A percentile compares a stretch with the other conserved stretches of the same genome.
phyloP scores from a whole-genome alignment of 768 basidiomycete genomes.

The Phanerochaete sordida region DNA sequence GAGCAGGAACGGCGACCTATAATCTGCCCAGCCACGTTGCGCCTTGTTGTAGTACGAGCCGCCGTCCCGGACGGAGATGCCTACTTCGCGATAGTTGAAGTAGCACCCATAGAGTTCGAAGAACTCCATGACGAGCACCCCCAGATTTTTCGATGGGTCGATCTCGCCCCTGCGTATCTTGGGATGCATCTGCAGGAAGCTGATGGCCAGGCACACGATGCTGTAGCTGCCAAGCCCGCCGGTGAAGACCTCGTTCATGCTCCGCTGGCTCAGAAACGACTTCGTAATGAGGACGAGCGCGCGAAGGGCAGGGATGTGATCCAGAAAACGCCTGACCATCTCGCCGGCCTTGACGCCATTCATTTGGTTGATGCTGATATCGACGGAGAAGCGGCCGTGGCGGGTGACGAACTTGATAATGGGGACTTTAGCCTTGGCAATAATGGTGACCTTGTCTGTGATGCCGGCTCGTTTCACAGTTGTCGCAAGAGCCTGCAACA shows the following conservation, averaged over 20 bases:
- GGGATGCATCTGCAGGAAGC: slow-evolving; percentile 97
- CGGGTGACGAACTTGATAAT: slow-evolving; percentile 93
- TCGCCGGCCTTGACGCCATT: slow-evolving; percentile 78
- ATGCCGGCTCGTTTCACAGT: slow-evolving; percentile 72
- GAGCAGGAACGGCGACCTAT: slow-evolving; percentile 51
- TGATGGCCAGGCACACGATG: slow-evolving; percentile 89
- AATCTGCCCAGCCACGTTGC: slow-evolving; percentile 77
- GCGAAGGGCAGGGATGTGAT: slow-evolving; percentile 73
- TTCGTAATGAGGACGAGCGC: slow-evolving; percentile 87
- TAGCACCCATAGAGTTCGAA: slow-evolving; percentile 92
- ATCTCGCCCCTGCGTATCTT: slow-evolving; percentile 89
- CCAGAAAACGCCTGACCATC: slow-evolving; percentile 78
- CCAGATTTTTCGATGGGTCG: slow-evolving; percentile 82
- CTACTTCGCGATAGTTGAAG: slow-evolving; percentile 90
- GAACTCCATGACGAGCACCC: slow-evolving; percentile 94
- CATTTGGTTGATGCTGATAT: slow-evolving; percentile 90
- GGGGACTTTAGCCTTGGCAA: slow-evolving; percentile 92
- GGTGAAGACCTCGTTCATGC: slow-evolving; percentile 97
- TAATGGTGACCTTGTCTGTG: slow-evolving; percentile 79
- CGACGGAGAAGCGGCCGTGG: slow-evolving; percentile 81
- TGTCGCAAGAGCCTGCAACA: slow-evolving; percentile 75
- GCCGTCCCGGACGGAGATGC: slow-evolving; percentile 83
- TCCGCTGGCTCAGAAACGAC: slow-evolving; percentile 81
- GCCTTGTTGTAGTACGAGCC: slow-evolving; percentile 88
- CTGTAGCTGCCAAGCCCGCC: slow-evolving; percentile 94